Evolutionary conservation across 179 eudicot genomes (phyloP).

Genomic region (Nepenthes alata): DNA sequence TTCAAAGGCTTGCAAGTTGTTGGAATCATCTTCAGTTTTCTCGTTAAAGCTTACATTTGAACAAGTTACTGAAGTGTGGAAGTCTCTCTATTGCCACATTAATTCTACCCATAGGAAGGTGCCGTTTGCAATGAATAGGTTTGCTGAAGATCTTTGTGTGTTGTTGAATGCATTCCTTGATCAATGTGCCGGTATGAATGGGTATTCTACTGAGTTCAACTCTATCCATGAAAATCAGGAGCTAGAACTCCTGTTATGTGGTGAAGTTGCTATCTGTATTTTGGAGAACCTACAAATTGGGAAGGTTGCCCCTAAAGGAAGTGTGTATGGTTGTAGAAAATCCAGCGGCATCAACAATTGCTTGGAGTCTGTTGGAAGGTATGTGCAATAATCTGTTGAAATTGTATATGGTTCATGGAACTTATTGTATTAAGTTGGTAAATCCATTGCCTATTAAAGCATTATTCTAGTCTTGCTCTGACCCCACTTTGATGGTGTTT

Average conservation of each 20-base stretch:
- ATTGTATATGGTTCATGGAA: neutral
- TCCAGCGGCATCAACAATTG: slow-evolving; percentile 28
- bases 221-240: slow-evolving; percentile 10
- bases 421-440: too few species aligned
- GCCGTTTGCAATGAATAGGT: slow-evolving; percentile 20
- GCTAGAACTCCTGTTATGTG: slow-evolving; percentile 26
- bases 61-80: slow-evolving; percentile 44
- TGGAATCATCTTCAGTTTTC: slow-evolving; percentile 9
- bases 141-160: slow-evolving; percentile 40
- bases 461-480: too few species aligned
- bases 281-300: slow-evolving; percentile 30
- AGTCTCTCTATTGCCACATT: slow-evolving; percentile 40
- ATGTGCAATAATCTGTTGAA: slow-evolving; percentile 8
- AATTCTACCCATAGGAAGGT: slow-evolving; percentile 17
- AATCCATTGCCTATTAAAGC: too few species aligned
- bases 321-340: slow-evolving; percentile 18
- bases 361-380: slow-evolving; percentile 47
- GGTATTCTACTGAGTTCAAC: slow-evolving; percentile 12
- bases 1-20: slow-evolving; percentile 6
- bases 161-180: slow-evolving; percentile 33
- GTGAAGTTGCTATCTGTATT: slow-evolving; percentile 32
- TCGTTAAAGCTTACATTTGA: slow-evolving; percentile 20
- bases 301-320: slow-evolving; percentile 25
- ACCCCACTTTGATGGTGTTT: too few species aligned
- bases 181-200: slow-evolving; percentile 16